Percentiles rank a stretch among this genome's conserved stretches.
These are phyloP conservation scores for Mortierella polycephala DNA, from an alignment of 371 early-diverging fungal species.

Conservation along the genomic window DNA sequence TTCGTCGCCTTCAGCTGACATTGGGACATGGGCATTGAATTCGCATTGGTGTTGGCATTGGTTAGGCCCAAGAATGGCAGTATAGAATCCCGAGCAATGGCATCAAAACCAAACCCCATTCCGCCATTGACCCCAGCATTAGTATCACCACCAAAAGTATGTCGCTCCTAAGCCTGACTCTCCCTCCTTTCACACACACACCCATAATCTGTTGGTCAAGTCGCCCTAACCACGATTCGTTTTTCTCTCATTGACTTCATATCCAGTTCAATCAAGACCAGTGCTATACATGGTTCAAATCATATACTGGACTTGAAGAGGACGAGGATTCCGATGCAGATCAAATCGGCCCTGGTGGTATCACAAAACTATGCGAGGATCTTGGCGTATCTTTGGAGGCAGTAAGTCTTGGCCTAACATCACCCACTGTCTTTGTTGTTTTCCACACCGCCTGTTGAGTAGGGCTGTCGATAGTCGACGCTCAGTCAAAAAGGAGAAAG, in stretches of 20 bases:
- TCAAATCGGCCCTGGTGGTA: constrained; percentile 43
- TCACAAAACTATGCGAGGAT: constrained; percentile 48
- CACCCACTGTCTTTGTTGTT: neutral
- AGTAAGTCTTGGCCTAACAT: constrained; percentile 18
- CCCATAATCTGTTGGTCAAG: too few species aligned
- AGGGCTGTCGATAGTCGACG: neutral
- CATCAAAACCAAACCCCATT: constrained; percentile 13
- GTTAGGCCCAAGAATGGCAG: constrained; percentile 33
- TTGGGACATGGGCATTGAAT: neutral
- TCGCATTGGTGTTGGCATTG: constrained; percentile 5
- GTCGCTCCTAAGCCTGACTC: neutral
- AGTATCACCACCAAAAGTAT: constrained; percentile 24
- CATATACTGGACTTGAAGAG: constrained; percentile 42
- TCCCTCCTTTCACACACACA: neutral
- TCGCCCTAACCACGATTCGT: constrained; percentile 4
- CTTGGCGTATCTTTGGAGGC: constrained; percentile 40
- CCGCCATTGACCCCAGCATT: constrained; percentile 10
- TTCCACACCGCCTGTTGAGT: neutral
- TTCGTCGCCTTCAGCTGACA: constrained; percentile 10
- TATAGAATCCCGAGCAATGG: constrained; percentile 9
- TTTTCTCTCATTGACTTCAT: constrained; percentile 8
- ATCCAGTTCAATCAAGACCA: constrained; percentile 17
- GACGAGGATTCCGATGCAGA: constrained; percentile 42
- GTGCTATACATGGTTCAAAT: constrained; percentile 39
- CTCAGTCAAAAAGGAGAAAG: neutral